phyloP scores from a whole-genome alignment of 179 eudicot species.

The Sideroxylon spinosum region DNA sequence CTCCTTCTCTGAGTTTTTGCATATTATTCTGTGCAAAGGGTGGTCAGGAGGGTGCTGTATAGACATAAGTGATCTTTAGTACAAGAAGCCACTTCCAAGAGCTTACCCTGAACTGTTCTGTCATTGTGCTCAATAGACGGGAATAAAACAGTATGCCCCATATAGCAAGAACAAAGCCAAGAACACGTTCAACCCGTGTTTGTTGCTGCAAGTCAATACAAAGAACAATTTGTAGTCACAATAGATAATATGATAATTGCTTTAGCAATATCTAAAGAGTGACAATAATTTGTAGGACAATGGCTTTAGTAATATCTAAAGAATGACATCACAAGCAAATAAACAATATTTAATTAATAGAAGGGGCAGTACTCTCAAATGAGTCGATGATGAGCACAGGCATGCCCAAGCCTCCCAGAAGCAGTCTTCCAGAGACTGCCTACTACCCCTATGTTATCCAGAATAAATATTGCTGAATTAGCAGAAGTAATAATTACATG shows the following conservation, averaged over 20 bases:
- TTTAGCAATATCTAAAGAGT: not conserved
- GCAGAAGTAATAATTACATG: constrained; percentile 2
- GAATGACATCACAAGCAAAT: constrained; percentile 8
- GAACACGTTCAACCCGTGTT: constrained; percentile 75
- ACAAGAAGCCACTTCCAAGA: constrained; percentile 18
- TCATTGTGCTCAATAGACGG: constrained; percentile 94
- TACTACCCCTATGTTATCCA: constrained; percentile 45
- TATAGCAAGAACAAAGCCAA: constrained; percentile 92
- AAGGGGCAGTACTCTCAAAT: constrained; percentile 58
- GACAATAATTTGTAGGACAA: constrained; percentile 6
- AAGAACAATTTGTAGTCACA: constrained; percentile 6
- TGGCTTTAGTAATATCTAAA: not conserved
- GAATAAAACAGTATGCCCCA: constrained; percentile 96
- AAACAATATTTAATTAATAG: constrained; percentile 16
- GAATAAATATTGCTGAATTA: constrained; percentile 9
- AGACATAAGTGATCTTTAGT: constrained; percentile 12
- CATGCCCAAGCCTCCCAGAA: constrained; percentile 99
- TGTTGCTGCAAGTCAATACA: constrained; percentile 62
- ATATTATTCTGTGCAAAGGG: constrained; percentile 66
- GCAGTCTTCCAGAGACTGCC: constrained; percentile 85
- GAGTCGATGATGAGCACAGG: constrained; percentile 79
- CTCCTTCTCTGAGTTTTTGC: constrained; percentile 94
- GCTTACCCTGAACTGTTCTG: constrained; percentile 95
- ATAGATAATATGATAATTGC: not conserved
- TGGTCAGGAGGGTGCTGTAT: constrained; percentile 26